phyloP scores from a whole-genome alignment of 2,329 filamentous ascomycete species.

The Talaromyces verruculosus region DNA sequence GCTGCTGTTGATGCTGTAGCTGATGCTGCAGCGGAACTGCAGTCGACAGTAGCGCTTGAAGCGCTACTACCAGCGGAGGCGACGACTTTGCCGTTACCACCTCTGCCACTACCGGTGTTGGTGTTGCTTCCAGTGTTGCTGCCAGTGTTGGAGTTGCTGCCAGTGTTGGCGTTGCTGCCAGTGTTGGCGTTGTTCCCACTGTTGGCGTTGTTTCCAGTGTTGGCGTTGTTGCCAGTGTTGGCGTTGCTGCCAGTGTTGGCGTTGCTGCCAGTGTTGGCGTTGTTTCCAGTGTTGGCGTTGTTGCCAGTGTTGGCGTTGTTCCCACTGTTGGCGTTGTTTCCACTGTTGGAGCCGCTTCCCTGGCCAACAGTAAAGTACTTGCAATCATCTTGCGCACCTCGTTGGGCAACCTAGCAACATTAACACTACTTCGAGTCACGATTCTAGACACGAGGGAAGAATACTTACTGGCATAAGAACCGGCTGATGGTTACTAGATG shows the following conservation, averaged over 20 bases:
- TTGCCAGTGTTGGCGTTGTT: slow-evolving; percentile 1
- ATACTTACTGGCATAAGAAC: slow-evolving; percentile 54
- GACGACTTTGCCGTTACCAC: slow-evolving; percentile 1
- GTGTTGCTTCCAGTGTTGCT: not conserved
- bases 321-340: not conserved
- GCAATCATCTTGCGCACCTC: slow-evolving; percentile 56
- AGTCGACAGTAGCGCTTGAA: not conserved
- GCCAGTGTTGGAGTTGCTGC: not conserved
- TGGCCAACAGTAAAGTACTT: slow-evolving; percentile 48
- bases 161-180: slow-evolving; percentile 8
- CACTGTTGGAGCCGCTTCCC: slow-evolving; percentile 11
- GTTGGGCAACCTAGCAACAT: slow-evolving; percentile 45
- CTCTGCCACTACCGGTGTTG: not conserved
- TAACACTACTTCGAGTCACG: slow-evolving; percentile 19
- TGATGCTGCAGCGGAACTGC: not conserved
- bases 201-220: not conserved
- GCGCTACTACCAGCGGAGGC: not conserved
- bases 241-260: not conserved
- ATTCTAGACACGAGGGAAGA: not conserved
- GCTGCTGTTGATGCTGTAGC: slow-evolving; percentile 9
- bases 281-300: slow-evolving; percentile 1
- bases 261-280: not conserved
- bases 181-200: slow-evolving; percentile 8
- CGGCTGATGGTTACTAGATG: slow-evolving; percentile 56
- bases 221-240: not conserved